Base-by-base conservation (phyloP, 2,329 filamentous ascomycete genomes). In the Aspergillus pseudoterreus region DNA sequence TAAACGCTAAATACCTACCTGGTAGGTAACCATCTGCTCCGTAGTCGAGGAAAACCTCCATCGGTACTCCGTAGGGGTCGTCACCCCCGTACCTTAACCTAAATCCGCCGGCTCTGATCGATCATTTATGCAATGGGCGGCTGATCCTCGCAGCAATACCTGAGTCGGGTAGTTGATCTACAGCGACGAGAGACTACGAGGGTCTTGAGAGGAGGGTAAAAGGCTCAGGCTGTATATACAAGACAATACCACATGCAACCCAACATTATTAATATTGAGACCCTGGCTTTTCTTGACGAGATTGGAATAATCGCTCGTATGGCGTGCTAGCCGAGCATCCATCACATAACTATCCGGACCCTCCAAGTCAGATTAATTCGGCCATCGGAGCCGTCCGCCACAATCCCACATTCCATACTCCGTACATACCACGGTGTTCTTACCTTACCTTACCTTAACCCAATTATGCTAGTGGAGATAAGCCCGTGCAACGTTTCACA, bases 401-500 rank as follows among this genome's bases (percentile, higher is more conserved):
- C 21, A 6, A n/a, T 6, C 19, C 22, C 22, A 22, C 22, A 22
- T 6, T 22, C 22, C 22, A 6, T 22, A 22, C 22, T 22, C 21
- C 10, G 11, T 14, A 9, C 27, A 36, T 47, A 19, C 30, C 17
- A 19, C 19, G 55, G 47, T 53, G 56, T 56, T 52, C 43, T 45
- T 32, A 51, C 52, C 54, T 32, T 33, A 42, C 51, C 53, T 58
- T 57, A 66, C 59, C 51, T 63, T 65, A 63, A 59, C 52, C 51
- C 50, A 47, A 68, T 64, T 65, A 64, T 68, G 60, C 60, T 65
- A 63, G 64, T 66, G 66, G 65, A 66, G 66, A 67, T 68, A 65
- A 68, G 64, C 65, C 67, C 64, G 64, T 66, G 64, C 60, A 62
- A 67, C 63, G 65, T 69, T 67, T 65, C 66, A 69, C 64, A 56